Conservation (phyloP, 495 filamentous ascomycete species). For the Podospora pseudoanserina region DNA sequence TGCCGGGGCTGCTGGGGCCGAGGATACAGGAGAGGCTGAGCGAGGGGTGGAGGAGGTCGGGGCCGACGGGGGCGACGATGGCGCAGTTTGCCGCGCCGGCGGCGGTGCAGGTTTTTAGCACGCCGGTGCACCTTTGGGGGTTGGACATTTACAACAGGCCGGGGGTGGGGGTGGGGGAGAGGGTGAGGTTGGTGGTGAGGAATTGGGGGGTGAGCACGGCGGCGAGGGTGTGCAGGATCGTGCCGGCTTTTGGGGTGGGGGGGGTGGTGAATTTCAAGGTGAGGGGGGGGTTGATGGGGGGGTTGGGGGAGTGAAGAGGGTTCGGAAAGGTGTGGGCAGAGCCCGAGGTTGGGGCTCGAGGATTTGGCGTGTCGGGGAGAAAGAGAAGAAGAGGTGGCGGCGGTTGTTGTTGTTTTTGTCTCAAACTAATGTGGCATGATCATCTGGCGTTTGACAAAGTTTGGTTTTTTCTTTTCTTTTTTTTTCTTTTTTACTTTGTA, state of each 20-base stretch:
- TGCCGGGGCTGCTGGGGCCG: slow-evolving; percentile 74
- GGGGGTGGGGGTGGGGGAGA: slow-evolving; percentile 46
- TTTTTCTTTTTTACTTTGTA: neutral
- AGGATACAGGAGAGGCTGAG: slow-evolving; percentile 52
- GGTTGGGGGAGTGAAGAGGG: slow-evolving; percentile 17
- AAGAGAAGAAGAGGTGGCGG: neutral
- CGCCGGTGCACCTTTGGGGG: slow-evolving; percentile 83
- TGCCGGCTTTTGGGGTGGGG: slow-evolving; percentile 91
- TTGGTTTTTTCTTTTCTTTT: neutral
- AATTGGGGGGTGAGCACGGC: slow-evolving; percentile 75
- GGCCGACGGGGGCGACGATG: slow-evolving; percentile 47
- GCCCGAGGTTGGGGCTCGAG: neutral
- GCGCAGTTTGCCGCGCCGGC: slow-evolving; percentile 83
- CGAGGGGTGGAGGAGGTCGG: slow-evolving; percentile 39
- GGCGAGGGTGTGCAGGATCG: slow-evolving; percentile 84
- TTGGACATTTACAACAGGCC: slow-evolving; percentile 84
- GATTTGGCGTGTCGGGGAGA: neutral
- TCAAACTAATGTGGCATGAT: slow-evolving; percentile 5
- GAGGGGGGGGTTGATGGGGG: slow-evolving; percentile 52
- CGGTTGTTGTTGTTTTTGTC: slow-evolving; percentile 5
- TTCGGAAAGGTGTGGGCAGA: neutral
- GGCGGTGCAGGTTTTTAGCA: slow-evolving; percentile 74
- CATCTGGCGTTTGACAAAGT: neutral
- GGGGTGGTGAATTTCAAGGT: slow-evolving; percentile 82
- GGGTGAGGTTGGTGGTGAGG: slow-evolving; percentile 60